phyloP scores from a whole-genome alignment of 768 basidiomycete genomes.

The Calocybe cyanea region DNA sequence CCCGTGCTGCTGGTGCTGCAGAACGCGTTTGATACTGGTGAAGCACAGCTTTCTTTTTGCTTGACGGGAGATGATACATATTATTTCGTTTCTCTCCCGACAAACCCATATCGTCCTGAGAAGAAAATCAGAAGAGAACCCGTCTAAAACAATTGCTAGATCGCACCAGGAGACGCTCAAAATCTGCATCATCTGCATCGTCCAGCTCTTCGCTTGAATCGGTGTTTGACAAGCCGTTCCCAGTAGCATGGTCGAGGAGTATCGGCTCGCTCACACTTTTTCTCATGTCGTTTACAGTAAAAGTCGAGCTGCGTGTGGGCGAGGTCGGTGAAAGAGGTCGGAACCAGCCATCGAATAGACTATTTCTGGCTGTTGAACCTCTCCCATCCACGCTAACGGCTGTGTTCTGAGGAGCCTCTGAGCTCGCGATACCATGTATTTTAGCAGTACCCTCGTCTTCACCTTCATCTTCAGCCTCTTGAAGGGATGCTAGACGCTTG shows the following conservation, averaged over 20 bases:
- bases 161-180: conserved; percentile 67
- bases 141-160: neutral
- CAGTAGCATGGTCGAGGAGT: conserved; percentile 45
- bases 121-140: conserved; percentile 8
- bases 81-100: conserved; percentile 64
- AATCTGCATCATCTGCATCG: conserved; percentile 41
- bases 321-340: conserved; percentile 39
- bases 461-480: conserved; percentile 42
- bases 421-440: conserved; percentile 21
- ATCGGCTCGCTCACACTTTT: conserved; percentile 74
- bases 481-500: conserved; percentile 42
- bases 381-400: conserved; percentile 44
- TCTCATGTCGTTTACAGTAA: conserved; percentile 34
- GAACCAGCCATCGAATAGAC: conserved; percentile 65
- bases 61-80: conserved; percentile 57
- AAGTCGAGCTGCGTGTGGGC: conserved; percentile 29
- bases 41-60: conserved; percentile 66
- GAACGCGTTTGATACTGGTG: conserved; percentile 45
- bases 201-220: conserved; percentile 22
- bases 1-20: conserved; percentile 20
- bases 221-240: conserved; percentile 24
- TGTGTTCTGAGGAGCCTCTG: conserved; percentile 5
- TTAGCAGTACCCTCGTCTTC: conserved; percentile 65
- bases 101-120: conserved; percentile 71
- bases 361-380: conserved; percentile 51